A percentile compares a stretch with the other conserved stretches of the same genome.
Evolutionary conservation across 345 rosid species (phyloP).

Genomic region (Gossypium bickii): DNA sequence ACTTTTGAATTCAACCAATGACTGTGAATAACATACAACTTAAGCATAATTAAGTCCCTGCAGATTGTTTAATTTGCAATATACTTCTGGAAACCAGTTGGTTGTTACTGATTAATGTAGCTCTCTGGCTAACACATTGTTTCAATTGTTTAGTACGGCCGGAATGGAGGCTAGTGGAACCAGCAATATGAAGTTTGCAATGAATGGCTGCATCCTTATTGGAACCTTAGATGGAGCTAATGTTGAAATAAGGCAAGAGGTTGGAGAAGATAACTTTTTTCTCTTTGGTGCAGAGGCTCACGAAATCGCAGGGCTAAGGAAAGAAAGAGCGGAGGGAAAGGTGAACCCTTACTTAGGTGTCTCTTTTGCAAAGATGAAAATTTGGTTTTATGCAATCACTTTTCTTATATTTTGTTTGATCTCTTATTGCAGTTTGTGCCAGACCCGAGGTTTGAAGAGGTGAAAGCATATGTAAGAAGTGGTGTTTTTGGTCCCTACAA

Average conservation of each 20-base stretch:
- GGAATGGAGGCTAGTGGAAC: slow-evolving; percentile 98
- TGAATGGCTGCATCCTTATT: slow-evolving; percentile 74
- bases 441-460: slow-evolving; percentile 67
- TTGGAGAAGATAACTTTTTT: slow-evolving; percentile 76
- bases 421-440: slow-evolving; percentile 49
- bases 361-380: background rate
- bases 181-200: slow-evolving; percentile 87
- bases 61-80: background rate
- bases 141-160: slow-evolving; percentile 48
- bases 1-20: background rate
- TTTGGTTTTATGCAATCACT: background rate
- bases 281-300: slow-evolving; percentile 74
- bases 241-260: slow-evolving; percentile 76
- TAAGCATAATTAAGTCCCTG: background rate
- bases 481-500: slow-evolving; percentile 59
- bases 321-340: slow-evolving; percentile 69
- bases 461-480: slow-evolving; percentile 54
- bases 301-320: slow-evolving; percentile 59
- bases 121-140: background rate
- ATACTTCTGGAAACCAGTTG: background rate
- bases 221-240: slow-evolving; percentile 86
- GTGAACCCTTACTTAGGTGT: slow-evolving; percentile 13
- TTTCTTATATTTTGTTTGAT: background rate
- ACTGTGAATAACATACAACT: background rate
- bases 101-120: background rate